Conservation (phyloP, 225 moss, liverwort and hornwort genomes). For the Lunularia cruciata region DNA sequence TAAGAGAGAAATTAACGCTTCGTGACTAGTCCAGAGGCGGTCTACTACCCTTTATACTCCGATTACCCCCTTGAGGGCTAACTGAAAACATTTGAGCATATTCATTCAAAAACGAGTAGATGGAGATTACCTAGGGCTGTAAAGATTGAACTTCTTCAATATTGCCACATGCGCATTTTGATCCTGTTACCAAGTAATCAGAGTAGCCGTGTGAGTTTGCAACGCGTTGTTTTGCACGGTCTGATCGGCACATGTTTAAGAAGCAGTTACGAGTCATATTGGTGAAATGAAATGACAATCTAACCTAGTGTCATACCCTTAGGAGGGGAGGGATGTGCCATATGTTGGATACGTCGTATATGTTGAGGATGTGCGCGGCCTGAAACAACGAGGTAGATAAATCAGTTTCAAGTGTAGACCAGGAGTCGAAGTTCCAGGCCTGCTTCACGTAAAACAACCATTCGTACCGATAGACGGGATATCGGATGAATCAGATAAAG, state of each 20-base stretch:
- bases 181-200: slow-evolving; percentile 29
- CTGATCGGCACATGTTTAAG: too few relatives aligned
- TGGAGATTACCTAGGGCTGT: slow-evolving; percentile 18
- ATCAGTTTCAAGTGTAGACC: neutral
- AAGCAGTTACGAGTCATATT: too few relatives aligned
- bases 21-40: too few relatives aligned
- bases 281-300: neutral
- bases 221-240: too few relatives aligned
- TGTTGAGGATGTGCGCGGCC: slow-evolving; percentile 76
- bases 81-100: too few relatives aligned
- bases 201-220: neutral
- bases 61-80: too few relatives aligned
- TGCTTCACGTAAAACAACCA: neutral
- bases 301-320: slow-evolving; percentile 38
- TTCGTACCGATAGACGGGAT: neutral
- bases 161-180: slow-evolving; percentile 46
- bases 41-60: too few relatives aligned
- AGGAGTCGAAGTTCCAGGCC: too few relatives aligned
- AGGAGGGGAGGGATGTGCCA: slow-evolving; percentile 93
- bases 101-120: neutral
- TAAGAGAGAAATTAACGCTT: too few relatives aligned
- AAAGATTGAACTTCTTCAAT: slow-evolving; percentile 38
- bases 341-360: slow-evolving; percentile 88
- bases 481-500: too few relatives aligned
- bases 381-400: slow-evolving; percentile 18